These are phyloP conservation scores for Acanthamoeba triangularis DNA, from an alignment of 208 protist species.

Conservation along the genomic window DNA sequence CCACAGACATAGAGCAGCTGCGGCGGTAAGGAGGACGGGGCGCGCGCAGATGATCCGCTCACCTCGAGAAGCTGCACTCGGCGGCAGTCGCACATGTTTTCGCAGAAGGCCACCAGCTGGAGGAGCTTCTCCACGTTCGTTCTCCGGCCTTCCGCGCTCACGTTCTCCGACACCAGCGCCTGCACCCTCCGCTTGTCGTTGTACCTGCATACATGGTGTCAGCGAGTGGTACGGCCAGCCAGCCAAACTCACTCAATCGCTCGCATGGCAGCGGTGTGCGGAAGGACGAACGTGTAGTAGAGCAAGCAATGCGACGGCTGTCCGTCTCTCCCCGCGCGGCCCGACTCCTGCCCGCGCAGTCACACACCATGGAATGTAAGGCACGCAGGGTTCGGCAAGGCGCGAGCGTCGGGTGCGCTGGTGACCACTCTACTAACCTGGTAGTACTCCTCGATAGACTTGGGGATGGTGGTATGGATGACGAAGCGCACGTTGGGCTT, in stretches of 20 bases:
- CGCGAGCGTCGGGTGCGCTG: too few species aligned
- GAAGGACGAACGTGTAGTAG: conserved; percentile 86
- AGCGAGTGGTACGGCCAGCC: background rate
- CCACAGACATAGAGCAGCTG: background rate
- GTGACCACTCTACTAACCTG: conserved; percentile 93
- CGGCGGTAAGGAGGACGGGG: too few species aligned
- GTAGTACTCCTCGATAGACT: conserved; percentile 98
- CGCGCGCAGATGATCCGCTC: background rate
- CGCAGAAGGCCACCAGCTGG: conserved; percentile 31
- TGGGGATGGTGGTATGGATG: conserved; percentile 96
- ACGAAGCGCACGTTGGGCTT: conserved; percentile 98
- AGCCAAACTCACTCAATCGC: background rate
- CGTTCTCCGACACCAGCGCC: conserved; percentile 4
- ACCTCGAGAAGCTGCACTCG: conserved; percentile 25
- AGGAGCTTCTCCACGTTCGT: conserved; percentile 25
- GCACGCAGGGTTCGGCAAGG: too few species aligned
- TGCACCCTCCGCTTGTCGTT: conserved; percentile 38
- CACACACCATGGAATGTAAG: too few species aligned
- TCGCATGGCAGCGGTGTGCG: background rate
- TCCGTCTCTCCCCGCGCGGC: conserved; percentile 84
- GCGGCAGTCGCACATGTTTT: conserved; percentile 34
- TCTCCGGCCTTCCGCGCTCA: background rate
- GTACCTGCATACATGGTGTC: background rate
- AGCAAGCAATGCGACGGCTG: conserved; percentile 87
- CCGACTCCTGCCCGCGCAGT: conserved; percentile 42